phyloP scores from a whole-genome alignment of 352 stramenopile species.

The Globisporangium nagaii region DNA sequence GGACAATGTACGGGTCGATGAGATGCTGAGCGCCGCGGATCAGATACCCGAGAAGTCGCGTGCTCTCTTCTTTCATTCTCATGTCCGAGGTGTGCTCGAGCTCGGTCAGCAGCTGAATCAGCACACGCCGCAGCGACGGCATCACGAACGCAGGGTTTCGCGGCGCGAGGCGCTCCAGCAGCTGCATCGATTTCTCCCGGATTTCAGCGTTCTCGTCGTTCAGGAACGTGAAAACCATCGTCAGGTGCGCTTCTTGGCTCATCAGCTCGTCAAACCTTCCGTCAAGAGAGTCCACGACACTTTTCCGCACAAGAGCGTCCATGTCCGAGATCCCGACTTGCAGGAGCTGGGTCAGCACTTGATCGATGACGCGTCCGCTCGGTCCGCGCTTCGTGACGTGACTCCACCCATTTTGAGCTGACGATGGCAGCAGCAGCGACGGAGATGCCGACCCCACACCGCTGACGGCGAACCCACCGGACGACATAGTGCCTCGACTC shows the following conservation, averaged over 20 bases:
- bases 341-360: constrained; percentile 90
- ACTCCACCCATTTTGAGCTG: constrained; percentile 29
- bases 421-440: not conserved
- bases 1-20: constrained; percentile 79
- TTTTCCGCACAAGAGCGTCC: constrained; percentile 87
- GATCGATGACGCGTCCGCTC: constrained; percentile 89
- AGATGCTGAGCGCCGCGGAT: constrained; percentile 83
- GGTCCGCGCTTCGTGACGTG: constrained; percentile 74
- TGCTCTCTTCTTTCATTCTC: constrained; percentile 86
- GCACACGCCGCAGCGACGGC: constrained; percentile 89
- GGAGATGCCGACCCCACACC: not conserved
- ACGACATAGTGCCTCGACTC: constrained; percentile 10
- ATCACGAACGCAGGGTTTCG: constrained; percentile 96
- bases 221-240: constrained; percentile 92
- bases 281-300: constrained; percentile 92
- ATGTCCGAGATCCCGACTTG: constrained; percentile 91
- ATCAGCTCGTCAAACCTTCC: constrained; percentile 92
- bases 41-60: constrained; percentile 77
- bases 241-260: constrained; percentile 90
- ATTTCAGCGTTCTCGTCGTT: constrained; percentile 92
- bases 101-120: constrained; percentile 95
- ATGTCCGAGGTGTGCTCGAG: constrained; percentile 90
- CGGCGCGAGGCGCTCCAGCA: constrained; percentile 91
- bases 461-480: constrained; percentile 3
- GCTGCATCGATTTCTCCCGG: constrained; percentile 85